Conservation (phyloP, 1,284 basidiomycete species). For the Meira miltonrushii region DNA sequence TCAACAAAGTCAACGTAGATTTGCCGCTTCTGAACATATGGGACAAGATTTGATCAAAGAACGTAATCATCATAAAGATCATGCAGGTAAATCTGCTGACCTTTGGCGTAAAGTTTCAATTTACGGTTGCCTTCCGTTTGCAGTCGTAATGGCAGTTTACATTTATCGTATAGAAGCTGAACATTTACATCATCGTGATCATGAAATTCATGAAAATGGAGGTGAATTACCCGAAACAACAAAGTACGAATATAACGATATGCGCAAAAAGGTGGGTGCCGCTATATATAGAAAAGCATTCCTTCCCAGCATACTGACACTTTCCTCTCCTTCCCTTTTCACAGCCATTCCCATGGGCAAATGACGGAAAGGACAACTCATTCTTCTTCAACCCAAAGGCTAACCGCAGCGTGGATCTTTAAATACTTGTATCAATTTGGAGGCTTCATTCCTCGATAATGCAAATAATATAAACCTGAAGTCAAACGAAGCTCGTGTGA, state of each 20-base stretch:
- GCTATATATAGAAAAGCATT: not conserved
- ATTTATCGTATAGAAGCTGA: conserved; percentile 21
- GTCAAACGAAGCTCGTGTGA: too few species aligned
- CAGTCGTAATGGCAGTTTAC: conserved; percentile 18
- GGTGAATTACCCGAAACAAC: conserved; percentile 18
- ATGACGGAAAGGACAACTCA: conserved; percentile 11
- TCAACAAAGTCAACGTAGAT: not conserved
- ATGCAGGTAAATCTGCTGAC: conserved; percentile 16
- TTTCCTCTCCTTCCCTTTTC: not conserved
- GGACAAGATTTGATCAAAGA: conserved; percentile 5
- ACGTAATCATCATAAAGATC: conserved; percentile 6
- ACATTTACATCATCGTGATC: conserved; percentile 15
- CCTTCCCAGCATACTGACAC: not conserved
- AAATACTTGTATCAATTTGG: not conserved
- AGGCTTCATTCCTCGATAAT: not conserved
- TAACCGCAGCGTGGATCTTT: conserved; percentile 10
- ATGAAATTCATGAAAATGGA: conserved; percentile 19
- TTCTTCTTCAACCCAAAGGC: conserved; percentile 23
- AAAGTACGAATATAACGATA: conserved; percentile 19
- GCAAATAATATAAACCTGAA: too few species aligned
- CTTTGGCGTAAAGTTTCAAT: conserved; percentile 19
- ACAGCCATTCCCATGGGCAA: conserved; percentile 20
- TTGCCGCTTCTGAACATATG: not conserved
- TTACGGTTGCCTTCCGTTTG: conserved; percentile 16
- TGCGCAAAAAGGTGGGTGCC: conserved; percentile 19